Base-by-base conservation (phyloP, 352 stramenopile species). In the Pythium aquatile region DNA sequence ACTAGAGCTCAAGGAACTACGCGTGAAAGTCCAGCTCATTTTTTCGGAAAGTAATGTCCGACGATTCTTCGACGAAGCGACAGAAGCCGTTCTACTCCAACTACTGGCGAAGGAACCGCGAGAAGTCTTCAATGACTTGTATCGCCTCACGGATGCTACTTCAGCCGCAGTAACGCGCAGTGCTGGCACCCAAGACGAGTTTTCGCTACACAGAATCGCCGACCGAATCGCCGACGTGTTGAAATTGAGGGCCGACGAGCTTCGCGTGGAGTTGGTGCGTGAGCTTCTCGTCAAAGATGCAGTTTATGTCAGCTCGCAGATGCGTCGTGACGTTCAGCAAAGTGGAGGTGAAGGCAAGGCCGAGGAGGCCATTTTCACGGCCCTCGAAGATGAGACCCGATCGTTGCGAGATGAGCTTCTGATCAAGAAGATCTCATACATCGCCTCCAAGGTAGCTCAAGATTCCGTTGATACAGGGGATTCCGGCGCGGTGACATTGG, bases 111-210 rank as follows among this genome's bases (percentile, higher is more conserved):
- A 65, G 28, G 26, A 72, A 30, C 70, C 63, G 0, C 74, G 68
- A 37, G 64, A 72, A n/a, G 1, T 74, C 2, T 77, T 77, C 40
- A 69, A 63, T 28, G 70, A 72, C 52, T n/a, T 77, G n/a, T 77
- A 77, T 66, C 70, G 67, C 5, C 57, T 37, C n/a, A 44, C 32
- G 1, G 49, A 56, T 24, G 13, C 32, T 10, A 53, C 2, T 26
- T n/a, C 40, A 2, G 13, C 20, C 16, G 14, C 24, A n/a, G 49
- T 0, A 7, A 51, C 16, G 17, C 44, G 11, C 13, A 51, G 11
- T 1, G 6, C 26, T 24, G 28, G 30, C 40, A 29, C 14, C 0
- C 42, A 49, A 39, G 33, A 63, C 29, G 20, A 60, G 30, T 46
- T 44, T 28, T 61, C 58, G 3, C 40, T 76, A 11, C 69, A 76